Evolutionary conservation across 2,329 filamentous ascomycete genomes (phyloP), one percentile per base, ranked within the genome.

Genomic region (Acarospora socialis): DNA sequence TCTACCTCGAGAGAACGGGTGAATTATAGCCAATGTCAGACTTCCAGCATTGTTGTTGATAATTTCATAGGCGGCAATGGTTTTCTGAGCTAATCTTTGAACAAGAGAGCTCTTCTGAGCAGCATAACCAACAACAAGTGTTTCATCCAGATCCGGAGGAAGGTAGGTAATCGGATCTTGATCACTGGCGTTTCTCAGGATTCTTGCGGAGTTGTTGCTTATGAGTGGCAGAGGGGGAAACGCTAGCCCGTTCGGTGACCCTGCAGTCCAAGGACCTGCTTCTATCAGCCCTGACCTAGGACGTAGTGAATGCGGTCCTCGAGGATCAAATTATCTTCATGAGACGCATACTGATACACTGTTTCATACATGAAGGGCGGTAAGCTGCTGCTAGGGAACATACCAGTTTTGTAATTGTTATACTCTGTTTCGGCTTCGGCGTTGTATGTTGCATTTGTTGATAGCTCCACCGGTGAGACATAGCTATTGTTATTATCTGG

Each of bases 1-100:
- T 10, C 37, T 43, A 3, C 51, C 52, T 2, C 48, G 46, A 2
- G 51, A 54, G 5, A 53, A 43, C 0, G 49, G 48, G 20, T 50
- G 42, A n/a, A 25, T 25, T 4, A 25, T 15, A 10, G 23, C 12
- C 8, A 25, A n/a, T 4, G 23, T 25, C 10, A 43, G 19, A 26
- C 40, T 43, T 13, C 40, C 38, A 18, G 40, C 40, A 28, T 43
- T 41, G 15, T 43, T 43, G 32, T 43, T 41, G 28, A 37, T 25
- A 8, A 25, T 25, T 7, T 25, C 23, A 10, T 25, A 25, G 23
- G 23, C 23, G 6, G 23, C 23, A n/a, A 25, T 15, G 5, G 23
- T 25, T 10, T 12, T 25, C 7, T 6, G 12, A n/a, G 23, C 23
- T 15, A 25, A 7, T 25, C 23, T 6, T 25, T 25, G 23, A 5